Percentiles rank a stretch among this genome's conserved stretches.
Evolutionary conservation across 495 filamentous ascomycete genomes (phyloP).

Genomic region (Penicillium lagena): DNA sequence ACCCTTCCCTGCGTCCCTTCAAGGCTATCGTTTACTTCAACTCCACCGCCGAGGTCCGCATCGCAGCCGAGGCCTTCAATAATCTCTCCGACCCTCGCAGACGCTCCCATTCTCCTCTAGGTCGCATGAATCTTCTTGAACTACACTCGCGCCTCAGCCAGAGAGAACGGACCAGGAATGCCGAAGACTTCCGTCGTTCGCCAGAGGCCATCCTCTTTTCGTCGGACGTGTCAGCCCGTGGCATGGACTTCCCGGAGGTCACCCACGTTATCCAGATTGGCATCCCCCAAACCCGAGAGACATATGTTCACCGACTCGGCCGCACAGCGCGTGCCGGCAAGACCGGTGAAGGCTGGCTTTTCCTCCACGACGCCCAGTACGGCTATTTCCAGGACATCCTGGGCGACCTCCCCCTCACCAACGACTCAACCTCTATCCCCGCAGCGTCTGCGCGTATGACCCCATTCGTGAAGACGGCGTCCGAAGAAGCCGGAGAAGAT

Average conservation of each 20-base stretch:
- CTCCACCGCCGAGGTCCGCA: slow-evolving; percentile 62
- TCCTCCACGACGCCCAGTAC: slow-evolving; percentile 57
- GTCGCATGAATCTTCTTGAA: slow-evolving; percentile 45
- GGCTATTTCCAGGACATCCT: slow-evolving; percentile 44
- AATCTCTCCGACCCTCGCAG: slow-evolving; percentile 32
- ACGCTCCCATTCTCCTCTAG: slow-evolving; percentile 35
- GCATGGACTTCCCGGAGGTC: slow-evolving; percentile 74
- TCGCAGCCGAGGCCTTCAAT: slow-evolving; percentile 56
- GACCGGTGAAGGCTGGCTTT: slow-evolving; percentile 71
- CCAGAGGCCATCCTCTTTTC: slow-evolving; percentile 73
- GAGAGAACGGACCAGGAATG: slow-evolving; percentile 52
- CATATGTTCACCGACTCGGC: slow-evolving; percentile 70
- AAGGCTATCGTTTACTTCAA: slow-evolving; percentile 92
- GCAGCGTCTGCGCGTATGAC: slow-evolving; percentile 50
- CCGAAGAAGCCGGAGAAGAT: too few relatives aligned
- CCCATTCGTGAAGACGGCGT: too few relatives aligned
- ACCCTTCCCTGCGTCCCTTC: slow-evolving; percentile 55
- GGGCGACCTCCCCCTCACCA: slow-evolving; percentile 55
- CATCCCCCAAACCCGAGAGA: slow-evolving; percentile 51
- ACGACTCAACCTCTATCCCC: slow-evolving; percentile 44
- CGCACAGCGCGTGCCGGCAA: slow-evolving; percentile 71
- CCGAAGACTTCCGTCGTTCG: slow-evolving; percentile 62
- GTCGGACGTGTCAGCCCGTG: slow-evolving; percentile 89
- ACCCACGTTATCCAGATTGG: slow-evolving; percentile 69
- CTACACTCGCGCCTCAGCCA: slow-evolving; percentile 84